phyloP scores from a whole-genome alignment of 1,284 basidiomycete species.

The Malassezia yamatoensis region DNA sequence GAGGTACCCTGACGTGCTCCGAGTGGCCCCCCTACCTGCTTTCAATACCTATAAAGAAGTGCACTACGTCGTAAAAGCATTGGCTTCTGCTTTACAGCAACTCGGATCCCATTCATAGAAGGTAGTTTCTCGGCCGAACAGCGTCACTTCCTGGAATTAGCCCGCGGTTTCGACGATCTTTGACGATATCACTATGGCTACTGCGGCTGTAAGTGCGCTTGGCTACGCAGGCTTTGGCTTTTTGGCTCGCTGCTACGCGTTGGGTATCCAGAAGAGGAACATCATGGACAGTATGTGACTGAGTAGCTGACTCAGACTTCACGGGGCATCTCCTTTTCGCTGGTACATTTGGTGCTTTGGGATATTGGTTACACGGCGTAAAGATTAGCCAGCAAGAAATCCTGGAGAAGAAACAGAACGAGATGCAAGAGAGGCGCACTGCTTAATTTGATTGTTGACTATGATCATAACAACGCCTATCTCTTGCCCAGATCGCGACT shows the following conservation, averaged over 20 bases:
- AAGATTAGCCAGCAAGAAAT: constrained; percentile 43
- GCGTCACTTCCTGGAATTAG: background rate
- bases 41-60: constrained; percentile 36
- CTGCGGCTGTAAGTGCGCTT: constrained; percentile 30
- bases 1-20: constrained; percentile 36
- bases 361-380: constrained; percentile 45
- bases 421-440: constrained; percentile 10
- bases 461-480: no score
- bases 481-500: no score
- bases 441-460: constrained; percentile 1
- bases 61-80: constrained; percentile 30
- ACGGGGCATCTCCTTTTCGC: constrained; percentile 40
- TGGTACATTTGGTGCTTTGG: constrained; percentile 34
- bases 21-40: constrained; percentile 41
- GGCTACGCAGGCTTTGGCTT: constrained; percentile 45
- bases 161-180: background rate
- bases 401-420: constrained; percentile 24
- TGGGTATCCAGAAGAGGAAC: constrained; percentile 45
- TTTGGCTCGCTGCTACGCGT: constrained; percentile 42
- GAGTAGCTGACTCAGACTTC: constrained; percentile 22
- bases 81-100: constrained; percentile 11
- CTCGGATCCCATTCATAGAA: background rate
- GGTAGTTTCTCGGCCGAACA: background rate
- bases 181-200: constrained; percentile 6
- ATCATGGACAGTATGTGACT: constrained; percentile 44